Evolutionary conservation across 306 rosid genomes (phyloP).

Genomic region (Trichosanthes cucumerina): DNA sequence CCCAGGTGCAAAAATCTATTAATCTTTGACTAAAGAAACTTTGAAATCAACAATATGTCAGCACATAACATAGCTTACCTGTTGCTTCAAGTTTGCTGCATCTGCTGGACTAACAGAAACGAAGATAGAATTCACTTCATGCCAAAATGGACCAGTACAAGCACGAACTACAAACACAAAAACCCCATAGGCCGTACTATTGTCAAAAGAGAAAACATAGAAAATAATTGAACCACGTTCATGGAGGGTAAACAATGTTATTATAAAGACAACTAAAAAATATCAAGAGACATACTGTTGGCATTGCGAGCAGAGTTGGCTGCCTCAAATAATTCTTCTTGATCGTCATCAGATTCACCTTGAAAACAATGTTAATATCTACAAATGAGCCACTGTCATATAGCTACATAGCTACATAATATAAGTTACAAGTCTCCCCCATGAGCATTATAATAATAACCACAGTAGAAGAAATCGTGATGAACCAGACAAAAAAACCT

Average conservation of each 20-base stretch:
- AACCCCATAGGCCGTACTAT: slow-evolving; percentile 18
- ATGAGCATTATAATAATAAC: not conserved
- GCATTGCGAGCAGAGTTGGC: slow-evolving; percentile 60
- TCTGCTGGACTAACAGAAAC: slow-evolving; percentile 54
- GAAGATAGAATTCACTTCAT: slow-evolving; percentile 60
- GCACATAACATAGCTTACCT: slow-evolving; percentile 38
- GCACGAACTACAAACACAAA: slow-evolving; percentile 44
- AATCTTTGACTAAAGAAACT: slow-evolving; percentile 10
- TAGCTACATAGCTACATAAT: not conserved
- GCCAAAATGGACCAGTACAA: slow-evolving; percentile 72
- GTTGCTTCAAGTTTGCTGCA: slow-evolving; percentile 57
- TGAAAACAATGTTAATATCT: slow-evolving; percentile 23
- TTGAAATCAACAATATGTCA: slow-evolving; percentile 9
- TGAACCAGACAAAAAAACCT: not conserved
- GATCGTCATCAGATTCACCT: slow-evolving; percentile 85
- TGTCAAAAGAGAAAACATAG: slow-evolving; percentile 10
- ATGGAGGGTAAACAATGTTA: not conserved
- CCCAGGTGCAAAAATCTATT: slow-evolving; percentile 5
- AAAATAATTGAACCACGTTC: not conserved
- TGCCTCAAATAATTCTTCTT: slow-evolving; percentile 58
- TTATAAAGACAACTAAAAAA: not conserved
- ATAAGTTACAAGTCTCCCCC: not conserved
- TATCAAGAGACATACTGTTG: slow-evolving; percentile 52
- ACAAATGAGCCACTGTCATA: slow-evolving; percentile 13
- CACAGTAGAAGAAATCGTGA: slow-evolving; percentile 1